Evolutionary conservation across 1,284 basidiomycete genomes (phyloP).

Genomic region (Malassezia psittaci): DNA sequence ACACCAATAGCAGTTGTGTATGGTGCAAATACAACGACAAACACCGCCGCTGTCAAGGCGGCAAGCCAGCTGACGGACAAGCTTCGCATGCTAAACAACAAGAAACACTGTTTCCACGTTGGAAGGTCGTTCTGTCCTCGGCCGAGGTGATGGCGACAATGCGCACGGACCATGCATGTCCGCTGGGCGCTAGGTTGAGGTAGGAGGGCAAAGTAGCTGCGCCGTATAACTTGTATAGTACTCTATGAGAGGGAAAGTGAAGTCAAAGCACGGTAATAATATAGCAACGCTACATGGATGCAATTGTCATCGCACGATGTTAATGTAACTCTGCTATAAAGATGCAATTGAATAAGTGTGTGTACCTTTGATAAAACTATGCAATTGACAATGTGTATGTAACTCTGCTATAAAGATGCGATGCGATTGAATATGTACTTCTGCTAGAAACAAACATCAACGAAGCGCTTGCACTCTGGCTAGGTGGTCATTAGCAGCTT

Average conservation of each 20-base stretch:
- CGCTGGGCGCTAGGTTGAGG: not conserved
- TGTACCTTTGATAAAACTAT: too few species aligned
- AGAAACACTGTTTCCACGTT: slow-evolving; percentile 10
- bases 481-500: not conserved
- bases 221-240: too few species aligned
- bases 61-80: not conserved
- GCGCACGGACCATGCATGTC: not conserved
- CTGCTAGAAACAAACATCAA: not conserved
- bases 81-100: not conserved
- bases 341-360: too few species aligned
- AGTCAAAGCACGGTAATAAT: too few species aligned
- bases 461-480: not conserved
- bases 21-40: slow-evolving; percentile 7
- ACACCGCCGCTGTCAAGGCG: slow-evolving; percentile 5
- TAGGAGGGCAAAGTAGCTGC: too few species aligned
- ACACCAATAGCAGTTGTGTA: slow-evolving; percentile 34
- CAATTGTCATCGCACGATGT: too few species aligned
- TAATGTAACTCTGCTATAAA: too few species aligned
- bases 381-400: too few species aligned
- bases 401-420: too few species aligned
- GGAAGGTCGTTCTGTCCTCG: not conserved
- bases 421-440: too few species aligned
- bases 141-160: slow-evolving; percentile 5
- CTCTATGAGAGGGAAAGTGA: too few species aligned
- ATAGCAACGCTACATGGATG: too few species aligned